Evolutionary conservation across 768 basidiomycete species (phyloP), one percentile per base, ranked within the genome.

Genomic region (Dacryopinax primogenitus): DNA sequence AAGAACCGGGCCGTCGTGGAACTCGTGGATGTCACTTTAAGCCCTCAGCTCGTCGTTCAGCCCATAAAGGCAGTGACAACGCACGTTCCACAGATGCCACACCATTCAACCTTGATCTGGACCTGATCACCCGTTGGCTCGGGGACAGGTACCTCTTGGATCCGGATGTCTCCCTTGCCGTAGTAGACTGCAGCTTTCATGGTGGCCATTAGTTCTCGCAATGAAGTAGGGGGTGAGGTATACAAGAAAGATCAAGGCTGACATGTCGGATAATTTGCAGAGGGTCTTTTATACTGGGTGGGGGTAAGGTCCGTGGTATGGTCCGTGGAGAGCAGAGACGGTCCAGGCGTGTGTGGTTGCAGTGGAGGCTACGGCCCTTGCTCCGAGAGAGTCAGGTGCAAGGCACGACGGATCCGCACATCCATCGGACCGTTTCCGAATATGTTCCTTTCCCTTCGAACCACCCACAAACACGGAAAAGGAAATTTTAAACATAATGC

Each of bases 111-210:
- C 69, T 81, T 81, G 2, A 81, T 73, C 63, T 80, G 75, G 23
- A 75, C 76, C 13, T 69, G 71, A 12, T 74, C 72, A 12, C 73
- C 67, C 28, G 67, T 64, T 33, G 78, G 78, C 62, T 78, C 76
- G 2, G 62, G 65, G 12, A 65, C 34, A 0, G 75, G 71, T 16
- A 80, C 75, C 23, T 78, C 70, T 47, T 81, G 80, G 47, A 82
- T 72, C 13, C 77, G 75, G 16, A 82, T 72, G 64, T 80, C 76
- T 11, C 75, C 74, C 26, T 41, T 47, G 4, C 77, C 80, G 65
- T 81, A 78, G 65, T 75, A 80, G 39, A 77, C 76, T 33, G 77
- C 78, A 34, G 79, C 80, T 63, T 75, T 80, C 80, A 81, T 81
- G 3, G 47, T 67, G 32, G 51, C 51, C 51, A 58, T 58, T 28